Evolutionary conservation across 306 rosid species (phyloP), one percentile per base, ranked within the genome.

Genomic region (Cercis canadensis): DNA sequence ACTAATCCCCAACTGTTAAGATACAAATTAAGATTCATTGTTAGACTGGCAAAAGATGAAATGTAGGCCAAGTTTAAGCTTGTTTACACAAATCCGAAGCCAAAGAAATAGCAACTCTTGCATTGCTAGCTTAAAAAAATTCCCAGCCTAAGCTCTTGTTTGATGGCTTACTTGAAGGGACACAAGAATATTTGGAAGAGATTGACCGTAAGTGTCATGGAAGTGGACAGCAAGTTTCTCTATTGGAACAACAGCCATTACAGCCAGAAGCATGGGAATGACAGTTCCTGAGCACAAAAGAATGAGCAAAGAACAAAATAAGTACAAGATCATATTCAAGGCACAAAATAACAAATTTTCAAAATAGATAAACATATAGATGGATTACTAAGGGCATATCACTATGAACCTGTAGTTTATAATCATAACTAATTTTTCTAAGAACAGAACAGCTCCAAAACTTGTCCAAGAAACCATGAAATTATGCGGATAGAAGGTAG

Each of bases 141-240:
- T 24, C 29, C 29, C 45, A 36, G 33, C 40, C 34, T 54, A 59
- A 73, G 62, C 11, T 59, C 21, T 19, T 24, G 54, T 49, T 46
- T 55, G 75, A 71, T 53, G 50, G 72, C 88, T 80, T 85, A 89
- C 97, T 82, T 92, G 97, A 71, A 92, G 96, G 67, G 97, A 89
- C 7, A 87, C 74, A 13, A 92, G 83, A 75, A 92, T 92, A 65
- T 92, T 92, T 58, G 93, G 74, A 75, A 92, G 92, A 62, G 96
- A 85, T 79, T 92, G 97, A 15, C 96, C 97, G 13, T 92, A 92
- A 63, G 96, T 92, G 87, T 92, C 97, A 70, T 92, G 97, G 86
- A 89, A 92, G 85, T 92, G 97, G 67, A 92, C 97, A 18, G 97
- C 96, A 63, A 92, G 84, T 78, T 79, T 89, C 40, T 87, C 93